Evolutionary conservation across 805 yeast species (phyloP).

Genomic region (Metschnikowia hibisci): DNA sequence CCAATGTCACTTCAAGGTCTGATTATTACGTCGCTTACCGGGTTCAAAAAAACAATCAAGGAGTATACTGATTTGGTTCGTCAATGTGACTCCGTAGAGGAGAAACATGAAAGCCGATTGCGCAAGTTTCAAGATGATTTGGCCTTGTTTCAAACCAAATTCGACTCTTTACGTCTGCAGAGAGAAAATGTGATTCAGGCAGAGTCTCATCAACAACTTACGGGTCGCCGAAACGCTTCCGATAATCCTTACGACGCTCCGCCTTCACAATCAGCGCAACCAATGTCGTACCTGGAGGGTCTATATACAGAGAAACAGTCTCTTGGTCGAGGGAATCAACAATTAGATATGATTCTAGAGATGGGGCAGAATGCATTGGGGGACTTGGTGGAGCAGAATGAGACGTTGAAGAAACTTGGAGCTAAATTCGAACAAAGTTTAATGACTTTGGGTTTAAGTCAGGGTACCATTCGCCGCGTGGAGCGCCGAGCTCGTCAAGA

Average conservation of each 20-base stretch:
- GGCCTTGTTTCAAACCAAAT: conserved; percentile 45
- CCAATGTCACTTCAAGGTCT: conserved; percentile 76
- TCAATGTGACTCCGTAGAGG: conserved; percentile 55
- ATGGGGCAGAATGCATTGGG: conserved; percentile 85
- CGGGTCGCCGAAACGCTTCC: conserved; percentile 46
- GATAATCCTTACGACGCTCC: conserved; percentile 50
- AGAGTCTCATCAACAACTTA: conserved; percentile 47
- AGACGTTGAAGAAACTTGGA: conserved; percentile 60
- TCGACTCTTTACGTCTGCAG: conserved; percentile 49
- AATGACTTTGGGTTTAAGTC: conserved; percentile 80
- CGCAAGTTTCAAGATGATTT: conserved; percentile 50
- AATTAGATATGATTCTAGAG: conserved; percentile 83
- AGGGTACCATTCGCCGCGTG: conserved; percentile 73
- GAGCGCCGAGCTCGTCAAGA: conserved; percentile 83
- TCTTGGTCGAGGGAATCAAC: conserved; percentile 67
- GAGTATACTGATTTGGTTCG: conserved; percentile 58
- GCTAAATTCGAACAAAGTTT: conserved; percentile 62
- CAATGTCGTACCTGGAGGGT: conserved; percentile 53
- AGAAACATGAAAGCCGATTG: conserved; percentile 51
- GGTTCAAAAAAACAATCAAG: conserved; percentile 69
- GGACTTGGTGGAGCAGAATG: conserved; percentile 82
- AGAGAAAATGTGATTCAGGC: conserved; percentile 53
- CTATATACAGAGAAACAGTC: conserved; percentile 63
- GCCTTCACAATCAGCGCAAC: conserved; percentile 20
- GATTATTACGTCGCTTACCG: conserved; percentile 73